phyloP scores from a whole-genome alignment of 345 rosid genomes.

The Bruguiera gymnorhiza region DNA sequence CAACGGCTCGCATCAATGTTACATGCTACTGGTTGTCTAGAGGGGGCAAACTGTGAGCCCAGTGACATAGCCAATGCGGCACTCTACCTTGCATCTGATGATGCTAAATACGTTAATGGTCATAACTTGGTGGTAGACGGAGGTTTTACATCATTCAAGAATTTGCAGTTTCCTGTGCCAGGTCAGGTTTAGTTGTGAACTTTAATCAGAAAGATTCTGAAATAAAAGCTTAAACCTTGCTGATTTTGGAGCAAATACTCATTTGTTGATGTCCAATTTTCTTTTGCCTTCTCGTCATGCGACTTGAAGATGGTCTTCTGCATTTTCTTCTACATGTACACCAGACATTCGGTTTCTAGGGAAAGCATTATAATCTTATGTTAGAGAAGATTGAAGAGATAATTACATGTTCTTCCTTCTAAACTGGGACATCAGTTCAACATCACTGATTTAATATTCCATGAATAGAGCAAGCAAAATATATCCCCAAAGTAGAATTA shows the following conservation, averaged over 20 bases:
- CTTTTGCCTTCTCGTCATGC: neutral
- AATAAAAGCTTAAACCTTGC: neutral
- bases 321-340: neutral
- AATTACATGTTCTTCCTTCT: neutral
- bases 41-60: conserved; percentile 61
- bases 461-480: too few species aligned
- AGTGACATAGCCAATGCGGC: conserved; percentile 84
- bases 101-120: conserved; percentile 78
- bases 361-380: neutral
- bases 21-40: conserved; percentile 40
- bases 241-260: neutral
- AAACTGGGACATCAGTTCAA: neutral
- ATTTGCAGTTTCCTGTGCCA: conserved; percentile 45
- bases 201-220: neutral
- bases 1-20: conserved; percentile 35
- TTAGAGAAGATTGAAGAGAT: neutral
- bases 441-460: neutral
- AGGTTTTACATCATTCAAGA: conserved; percentile 71
- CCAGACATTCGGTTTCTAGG: neutral
- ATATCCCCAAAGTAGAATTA: too few species aligned
- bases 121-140: conserved; percentile 92
- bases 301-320: neutral
- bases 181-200: conserved; percentile 29
- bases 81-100: conserved; percentile 69
- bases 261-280: neutral